These are phyloP conservation scores for Cyamopsis tetragonoloba DNA, from an alignment of 306 rosid genomes.

Conservation along the genomic window DNA sequence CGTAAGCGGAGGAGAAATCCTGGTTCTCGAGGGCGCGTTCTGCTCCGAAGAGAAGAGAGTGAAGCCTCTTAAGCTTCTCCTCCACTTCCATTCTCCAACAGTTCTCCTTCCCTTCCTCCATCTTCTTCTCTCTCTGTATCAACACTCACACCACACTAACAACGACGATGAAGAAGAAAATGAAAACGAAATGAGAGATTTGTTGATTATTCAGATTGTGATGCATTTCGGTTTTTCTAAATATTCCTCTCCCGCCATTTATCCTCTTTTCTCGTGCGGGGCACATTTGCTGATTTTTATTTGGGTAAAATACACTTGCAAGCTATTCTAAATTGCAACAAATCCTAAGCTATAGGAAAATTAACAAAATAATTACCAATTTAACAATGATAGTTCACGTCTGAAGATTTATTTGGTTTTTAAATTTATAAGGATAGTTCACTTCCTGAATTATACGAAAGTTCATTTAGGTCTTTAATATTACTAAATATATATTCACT, in stretches of 20 bases:
- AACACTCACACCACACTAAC: neutral
- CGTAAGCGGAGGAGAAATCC: slow-evolving; percentile 59
- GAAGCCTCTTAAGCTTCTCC: slow-evolving; percentile 58
- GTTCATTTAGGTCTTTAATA: too few relatives aligned
- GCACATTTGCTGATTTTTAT: too few relatives aligned
- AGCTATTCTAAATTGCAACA: too few relatives aligned
- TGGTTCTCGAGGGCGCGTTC: slow-evolving; percentile 51
- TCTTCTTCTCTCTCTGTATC: neutral
- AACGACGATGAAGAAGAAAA: neutral
- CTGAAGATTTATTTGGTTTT: too few relatives aligned
- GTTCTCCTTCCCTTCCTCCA: slow-evolving; percentile 32
- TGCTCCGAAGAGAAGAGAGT: slow-evolving; percentile 74
- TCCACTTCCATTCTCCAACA: slow-evolving; percentile 48
- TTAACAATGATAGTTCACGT: too few relatives aligned
- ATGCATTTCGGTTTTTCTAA: neutral
- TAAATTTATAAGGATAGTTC: too few relatives aligned
- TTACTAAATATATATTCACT: too few relatives aligned
- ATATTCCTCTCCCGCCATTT: neutral
- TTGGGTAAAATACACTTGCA: too few relatives aligned
- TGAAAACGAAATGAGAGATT: neutral
- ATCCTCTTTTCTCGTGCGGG: too few relatives aligned
- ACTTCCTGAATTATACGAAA: too few relatives aligned
- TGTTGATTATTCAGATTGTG: neutral
- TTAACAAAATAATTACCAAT: too few relatives aligned
- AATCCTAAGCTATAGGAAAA: too few relatives aligned